Conservation (phyloP, 805 yeast genomes). For the Kuraishia molischiana region DNA sequence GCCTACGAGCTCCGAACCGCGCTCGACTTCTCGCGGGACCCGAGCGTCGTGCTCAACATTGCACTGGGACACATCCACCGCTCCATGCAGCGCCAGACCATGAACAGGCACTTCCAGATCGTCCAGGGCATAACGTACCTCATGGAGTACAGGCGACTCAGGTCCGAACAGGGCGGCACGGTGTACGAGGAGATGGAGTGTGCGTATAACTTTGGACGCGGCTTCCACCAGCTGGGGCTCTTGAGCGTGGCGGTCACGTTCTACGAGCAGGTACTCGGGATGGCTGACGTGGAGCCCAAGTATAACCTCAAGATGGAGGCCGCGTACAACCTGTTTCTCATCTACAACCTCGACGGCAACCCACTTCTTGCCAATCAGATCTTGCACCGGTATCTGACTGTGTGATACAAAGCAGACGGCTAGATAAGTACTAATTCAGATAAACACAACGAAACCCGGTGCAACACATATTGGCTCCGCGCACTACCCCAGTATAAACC, state of each 20-base stretch:
- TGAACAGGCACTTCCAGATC: conserved; percentile 78
- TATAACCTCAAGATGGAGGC: conserved; percentile 62
- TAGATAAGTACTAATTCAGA: too few relatives aligned
- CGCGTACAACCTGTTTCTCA: conserved; percentile 73
- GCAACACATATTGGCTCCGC: too few relatives aligned
- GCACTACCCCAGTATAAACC: too few relatives aligned
- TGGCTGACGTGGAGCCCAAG: conserved; percentile 31
- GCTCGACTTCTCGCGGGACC: conserved; percentile 59
- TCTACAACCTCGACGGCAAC: conserved; percentile 73
- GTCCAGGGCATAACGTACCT: conserved; percentile 79
- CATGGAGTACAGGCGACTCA: conserved; percentile 53
- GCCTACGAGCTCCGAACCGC: conserved; percentile 70
- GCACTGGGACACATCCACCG: conserved; percentile 83
- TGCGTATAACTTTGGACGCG: conserved; percentile 73
- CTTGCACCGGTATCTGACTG: conserved; percentile 49
- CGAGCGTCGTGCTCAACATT: conserved; percentile 63
- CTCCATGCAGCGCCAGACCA: conserved; percentile 82
- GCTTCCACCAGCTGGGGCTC: conserved; percentile 78
- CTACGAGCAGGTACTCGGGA: conserved; percentile 56
- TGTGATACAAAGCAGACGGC: too few relatives aligned
- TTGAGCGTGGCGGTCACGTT: conserved; percentile 62
- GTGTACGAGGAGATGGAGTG: conserved; percentile 62
- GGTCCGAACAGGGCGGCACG: conserved; percentile 26
- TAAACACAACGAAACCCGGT: too few relatives aligned
- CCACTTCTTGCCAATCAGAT: conserved; percentile 49